Conservation (phyloP, 2,329 filamentous ascomycete species). For the Pestalotiopsis sp. region DNA sequence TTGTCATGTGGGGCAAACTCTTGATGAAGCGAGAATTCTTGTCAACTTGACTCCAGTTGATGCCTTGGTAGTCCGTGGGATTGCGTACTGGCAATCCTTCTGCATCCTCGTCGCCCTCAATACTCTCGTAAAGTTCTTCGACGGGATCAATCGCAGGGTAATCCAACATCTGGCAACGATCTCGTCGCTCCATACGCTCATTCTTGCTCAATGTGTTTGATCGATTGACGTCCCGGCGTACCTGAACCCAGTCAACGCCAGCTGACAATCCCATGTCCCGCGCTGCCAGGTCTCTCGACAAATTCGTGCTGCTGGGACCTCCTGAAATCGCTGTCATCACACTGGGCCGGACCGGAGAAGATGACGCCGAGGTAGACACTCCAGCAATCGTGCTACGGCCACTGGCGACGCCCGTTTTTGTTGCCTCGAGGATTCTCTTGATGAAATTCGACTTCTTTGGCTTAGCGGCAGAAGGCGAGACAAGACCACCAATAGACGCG, state of each 20-base stretch:
- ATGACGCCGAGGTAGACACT: slow-evolving; percentile 44
- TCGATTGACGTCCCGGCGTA: slow-evolving; percentile 90
- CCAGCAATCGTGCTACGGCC: slow-evolving; percentile 82
- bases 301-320: slow-evolving; percentile 34
- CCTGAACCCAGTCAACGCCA: slow-evolving; percentile 90
- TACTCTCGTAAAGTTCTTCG: slow-evolving; percentile 80
- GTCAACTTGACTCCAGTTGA: slow-evolving; percentile 86
- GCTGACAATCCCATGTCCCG: slow-evolving; percentile 69
- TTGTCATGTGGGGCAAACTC: slow-evolving; percentile 79
- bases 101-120: slow-evolving; percentile 86
- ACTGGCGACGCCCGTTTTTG: slow-evolving; percentile 90
- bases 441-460: slow-evolving; percentile 87
- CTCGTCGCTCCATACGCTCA: slow-evolving; percentile 79
- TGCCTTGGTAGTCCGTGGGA: slow-evolving; percentile 75
- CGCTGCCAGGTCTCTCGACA: slow-evolving; percentile 49
- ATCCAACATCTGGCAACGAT: slow-evolving; percentile 94
- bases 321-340: slow-evolving; percentile 47
- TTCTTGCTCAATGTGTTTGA: slow-evolving; percentile 91
- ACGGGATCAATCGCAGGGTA: slow-evolving; percentile 85
- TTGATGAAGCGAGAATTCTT: slow-evolving; percentile 93
- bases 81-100: slow-evolving; percentile 82
- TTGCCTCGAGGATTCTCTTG: slow-evolving; percentile 91
- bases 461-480: slow-evolving; percentile 58
- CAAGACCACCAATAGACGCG: slow-evolving; percentile 75
- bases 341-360: slow-evolving; percentile 41